phyloP scores from a whole-genome alignment of 2,329 filamentous ascomycete genomes.

The Diaporthe destruens region DNA sequence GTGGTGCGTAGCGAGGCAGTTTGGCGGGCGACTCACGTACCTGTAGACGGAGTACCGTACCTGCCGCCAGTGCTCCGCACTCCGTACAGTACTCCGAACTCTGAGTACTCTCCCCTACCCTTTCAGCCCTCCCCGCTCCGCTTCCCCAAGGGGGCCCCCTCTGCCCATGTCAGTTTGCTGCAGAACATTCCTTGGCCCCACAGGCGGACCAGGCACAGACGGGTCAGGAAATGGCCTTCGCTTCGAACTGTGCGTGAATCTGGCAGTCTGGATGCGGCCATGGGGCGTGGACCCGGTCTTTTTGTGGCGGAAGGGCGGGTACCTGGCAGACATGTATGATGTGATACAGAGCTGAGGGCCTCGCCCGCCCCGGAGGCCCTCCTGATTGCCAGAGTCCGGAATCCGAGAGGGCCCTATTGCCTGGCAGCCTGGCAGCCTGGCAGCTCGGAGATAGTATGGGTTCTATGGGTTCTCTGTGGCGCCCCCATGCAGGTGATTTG shows the following conservation, averaged over 20 bases:
- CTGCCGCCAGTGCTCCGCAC: background rate
- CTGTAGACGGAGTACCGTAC: background rate
- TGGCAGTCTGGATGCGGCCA: conserved; percentile 22
- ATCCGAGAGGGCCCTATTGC: conserved; percentile 6
- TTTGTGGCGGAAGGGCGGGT: conserved; percentile 10
- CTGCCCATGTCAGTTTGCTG: conserved; percentile 32
- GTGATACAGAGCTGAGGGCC: conserved; percentile 26
- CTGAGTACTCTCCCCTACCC: conserved; percentile 7
- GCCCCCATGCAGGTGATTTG: conserved; percentile 35
- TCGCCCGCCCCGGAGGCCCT: conserved; percentile 7
- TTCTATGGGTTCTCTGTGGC: conserved; percentile 13
- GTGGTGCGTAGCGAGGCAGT: background rate
- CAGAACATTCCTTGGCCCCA: conserved; percentile 35
- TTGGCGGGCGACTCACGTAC: background rate
- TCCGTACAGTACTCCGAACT: background rate
- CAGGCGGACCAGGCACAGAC: conserved; percentile 9
- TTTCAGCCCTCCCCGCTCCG: conserved; percentile 32
- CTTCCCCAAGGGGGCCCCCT: conserved; percentile 21
- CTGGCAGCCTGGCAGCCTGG: too few relatives aligned
- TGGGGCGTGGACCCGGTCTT: conserved; percentile 22
- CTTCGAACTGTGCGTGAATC: conserved; percentile 24
- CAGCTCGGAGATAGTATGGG: too few relatives aligned
- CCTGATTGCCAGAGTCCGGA: background rate
- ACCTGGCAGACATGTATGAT: conserved; percentile 35
- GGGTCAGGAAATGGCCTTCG: conserved; percentile 27